Evolutionary conservation across 2,329 filamentous ascomycete genomes (phyloP).

Genomic region (Ambrosiella xylebori): DNA sequence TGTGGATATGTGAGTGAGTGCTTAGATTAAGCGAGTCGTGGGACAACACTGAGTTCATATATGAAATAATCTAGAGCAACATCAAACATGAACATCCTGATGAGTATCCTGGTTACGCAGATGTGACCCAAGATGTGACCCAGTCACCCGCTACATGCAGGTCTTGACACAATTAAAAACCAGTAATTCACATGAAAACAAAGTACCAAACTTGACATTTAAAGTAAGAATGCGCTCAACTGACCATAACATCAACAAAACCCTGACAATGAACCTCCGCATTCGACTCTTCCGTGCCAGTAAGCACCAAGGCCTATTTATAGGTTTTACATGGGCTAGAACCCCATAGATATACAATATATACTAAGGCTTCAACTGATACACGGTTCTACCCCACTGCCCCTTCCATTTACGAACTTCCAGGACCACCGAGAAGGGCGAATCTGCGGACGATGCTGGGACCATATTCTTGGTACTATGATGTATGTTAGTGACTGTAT

Average conservation of each 20-base stretch:
- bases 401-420: slow-evolving; percentile 44
- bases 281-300: not conserved
- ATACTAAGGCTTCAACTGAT: not conserved
- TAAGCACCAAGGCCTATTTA: not conserved
- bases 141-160: too few species aligned
- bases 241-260: slow-evolving; percentile 8
- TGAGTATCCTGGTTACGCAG: too few species aligned
- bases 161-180: too few species aligned
- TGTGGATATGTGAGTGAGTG: too few species aligned
- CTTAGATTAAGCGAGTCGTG: too few species aligned
- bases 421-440: slow-evolving; percentile 80
- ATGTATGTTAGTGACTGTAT: slow-evolving; percentile 14
- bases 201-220: slow-evolving; percentile 12
- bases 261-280: not conserved
- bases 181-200: not conserved
- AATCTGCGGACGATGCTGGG: slow-evolving; percentile 92
- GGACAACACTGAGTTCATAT: too few species aligned
- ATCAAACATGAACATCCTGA: too few species aligned
- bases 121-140: too few species aligned
- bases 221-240: slow-evolving; percentile 9
- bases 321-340: not conserved
- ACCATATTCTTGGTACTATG: slow-evolving; percentile 82
- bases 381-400: not conserved
- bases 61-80: too few species aligned
- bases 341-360: not conserved